Conservation (phyloP, 108 stramenopile genomes). For the Conticribra weissflogii region DNA sequence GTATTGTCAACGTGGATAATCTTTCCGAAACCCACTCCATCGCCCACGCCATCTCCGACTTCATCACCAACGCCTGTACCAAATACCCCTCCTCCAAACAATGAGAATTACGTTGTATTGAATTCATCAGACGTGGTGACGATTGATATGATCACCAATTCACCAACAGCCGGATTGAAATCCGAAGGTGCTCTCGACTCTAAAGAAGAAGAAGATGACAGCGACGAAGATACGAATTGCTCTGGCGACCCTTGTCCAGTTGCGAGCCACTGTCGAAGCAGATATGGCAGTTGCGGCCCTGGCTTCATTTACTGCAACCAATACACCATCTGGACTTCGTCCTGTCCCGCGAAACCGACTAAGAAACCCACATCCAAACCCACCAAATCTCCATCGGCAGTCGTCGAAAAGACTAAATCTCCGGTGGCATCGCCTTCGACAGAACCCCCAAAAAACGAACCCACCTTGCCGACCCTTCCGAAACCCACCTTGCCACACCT, state of each 20-base stretch:
- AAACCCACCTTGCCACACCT: slow-evolving; percentile 29
- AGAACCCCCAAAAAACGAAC: not conserved
- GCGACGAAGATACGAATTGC: not conserved
- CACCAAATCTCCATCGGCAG: not conserved
- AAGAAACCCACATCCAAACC: slow-evolving; percentile 10
- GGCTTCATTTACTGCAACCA: slow-evolving; percentile 23
- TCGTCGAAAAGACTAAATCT: not conserved
- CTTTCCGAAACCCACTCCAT: not conserved
- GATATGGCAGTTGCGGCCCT: slow-evolving; percentile 14
- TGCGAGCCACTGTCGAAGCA: slow-evolving; percentile 2
- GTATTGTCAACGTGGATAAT: slow-evolving; percentile 1
- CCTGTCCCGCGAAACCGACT: slow-evolving; percentile 14
- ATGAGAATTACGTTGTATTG: slow-evolving; percentile 6
- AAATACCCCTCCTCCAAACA: too few species aligned
- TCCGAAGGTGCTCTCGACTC: not conserved
- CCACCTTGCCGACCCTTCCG: slow-evolving; percentile 22
- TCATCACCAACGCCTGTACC: not conserved
- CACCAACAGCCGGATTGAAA: not conserved
- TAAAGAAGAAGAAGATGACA: not conserved
- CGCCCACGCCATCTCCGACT: slow-evolving; percentile 4
- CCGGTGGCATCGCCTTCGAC: not conserved
- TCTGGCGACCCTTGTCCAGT: slow-evolving; percentile 16
- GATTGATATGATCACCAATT: slow-evolving; percentile 5
- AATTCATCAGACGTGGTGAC: not conserved
- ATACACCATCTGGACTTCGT: slow-evolving; percentile 15